Evolutionary conservation across 2,329 filamentous ascomycete species (phyloP).

Genomic region (Talaromyces sp.): DNA sequence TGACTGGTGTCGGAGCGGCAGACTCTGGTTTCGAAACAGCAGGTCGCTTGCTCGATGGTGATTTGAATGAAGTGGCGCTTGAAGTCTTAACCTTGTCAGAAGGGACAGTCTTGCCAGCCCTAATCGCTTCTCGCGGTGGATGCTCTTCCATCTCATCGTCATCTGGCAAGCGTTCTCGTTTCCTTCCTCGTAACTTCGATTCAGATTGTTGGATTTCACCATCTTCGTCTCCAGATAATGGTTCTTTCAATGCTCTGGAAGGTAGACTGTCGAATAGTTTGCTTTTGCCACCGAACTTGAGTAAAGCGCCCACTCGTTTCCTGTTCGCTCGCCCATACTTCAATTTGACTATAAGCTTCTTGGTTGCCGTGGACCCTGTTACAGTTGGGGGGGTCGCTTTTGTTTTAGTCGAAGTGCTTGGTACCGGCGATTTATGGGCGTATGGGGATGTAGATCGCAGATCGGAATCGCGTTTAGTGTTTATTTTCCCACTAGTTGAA

Average conservation of each 20-base stretch:
- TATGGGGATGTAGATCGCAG: conserved; percentile 12
- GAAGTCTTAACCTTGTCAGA: neutral
- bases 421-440: conserved; percentile 8
- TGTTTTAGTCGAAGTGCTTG: conserved; percentile 20
- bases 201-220: neutral
- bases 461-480: conserved; percentile 12
- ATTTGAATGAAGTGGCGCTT: conserved; percentile 11
- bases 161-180: conserved; percentile 7
- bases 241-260: conserved; percentile 2
- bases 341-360: conserved; percentile 46
- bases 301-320: conserved; percentile 46
- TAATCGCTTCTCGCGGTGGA: neutral
- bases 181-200: conserved; percentile 7
- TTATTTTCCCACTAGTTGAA: conserved; percentile 13
- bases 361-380: neutral
- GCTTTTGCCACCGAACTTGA: conserved; percentile 43
- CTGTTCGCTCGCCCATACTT: conserved; percentile 51
- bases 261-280: conserved; percentile 24
- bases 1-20: conserved; percentile 42
- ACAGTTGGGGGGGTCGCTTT: neutral
- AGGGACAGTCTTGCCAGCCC: conserved; percentile 11
- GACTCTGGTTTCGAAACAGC: conserved; percentile 23
- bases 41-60: conserved; percentile 21
- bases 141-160: conserved; percentile 3
- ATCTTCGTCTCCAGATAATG: conserved; percentile 14